phyloP scores from a whole-genome alignment of 2,329 filamentous ascomycete species.

The Penicillium vulpinum region DNA sequence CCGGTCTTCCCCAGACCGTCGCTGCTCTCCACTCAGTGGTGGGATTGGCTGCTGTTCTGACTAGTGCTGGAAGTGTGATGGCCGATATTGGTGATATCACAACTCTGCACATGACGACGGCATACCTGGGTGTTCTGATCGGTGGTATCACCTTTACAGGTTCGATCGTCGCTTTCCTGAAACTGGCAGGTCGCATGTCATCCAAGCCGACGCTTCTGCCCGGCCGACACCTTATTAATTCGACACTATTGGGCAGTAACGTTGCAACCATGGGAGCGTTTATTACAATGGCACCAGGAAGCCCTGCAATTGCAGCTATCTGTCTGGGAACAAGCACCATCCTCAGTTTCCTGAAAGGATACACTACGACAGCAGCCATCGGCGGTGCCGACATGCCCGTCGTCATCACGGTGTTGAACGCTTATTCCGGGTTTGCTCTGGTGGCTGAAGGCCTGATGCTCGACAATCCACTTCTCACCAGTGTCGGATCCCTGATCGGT shows the following conservation, averaged over 20 bases:
- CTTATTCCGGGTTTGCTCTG: constrained; percentile 85
- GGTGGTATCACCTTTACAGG: constrained; percentile 88
- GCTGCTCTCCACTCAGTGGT: constrained; percentile 88
- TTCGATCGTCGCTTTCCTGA: constrained; percentile 84
- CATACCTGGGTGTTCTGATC: constrained; percentile 82
- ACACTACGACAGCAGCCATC: constrained; percentile 82
- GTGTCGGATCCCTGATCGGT: constrained; percentile 82
- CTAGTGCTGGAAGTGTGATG: constrained; percentile 84
- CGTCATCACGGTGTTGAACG: constrained; percentile 86
- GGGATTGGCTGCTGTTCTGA: constrained; percentile 82
- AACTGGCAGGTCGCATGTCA: constrained; percentile 78
- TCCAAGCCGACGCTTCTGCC: constrained; percentile 72
- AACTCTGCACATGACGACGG: constrained; percentile 79
- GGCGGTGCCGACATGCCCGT: constrained; percentile 94
- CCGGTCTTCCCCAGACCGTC: constrained; percentile 84
- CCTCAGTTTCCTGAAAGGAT: constrained; percentile 82
- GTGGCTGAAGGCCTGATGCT: constrained; percentile 93
- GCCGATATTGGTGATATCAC: constrained; percentile 68
- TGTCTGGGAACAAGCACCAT: constrained; percentile 74
- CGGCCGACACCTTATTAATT: constrained; percentile 74
- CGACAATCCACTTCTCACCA: constrained; percentile 80
- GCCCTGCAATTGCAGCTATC: constrained; percentile 73
- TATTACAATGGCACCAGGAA: constrained; percentile 75
- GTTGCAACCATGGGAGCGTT: constrained; percentile 82
- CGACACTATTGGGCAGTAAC: constrained; percentile 71